phyloP scores from a whole-genome alignment of 2,329 filamentous ascomycete species.

The Colletotrichum liriopes region DNA sequence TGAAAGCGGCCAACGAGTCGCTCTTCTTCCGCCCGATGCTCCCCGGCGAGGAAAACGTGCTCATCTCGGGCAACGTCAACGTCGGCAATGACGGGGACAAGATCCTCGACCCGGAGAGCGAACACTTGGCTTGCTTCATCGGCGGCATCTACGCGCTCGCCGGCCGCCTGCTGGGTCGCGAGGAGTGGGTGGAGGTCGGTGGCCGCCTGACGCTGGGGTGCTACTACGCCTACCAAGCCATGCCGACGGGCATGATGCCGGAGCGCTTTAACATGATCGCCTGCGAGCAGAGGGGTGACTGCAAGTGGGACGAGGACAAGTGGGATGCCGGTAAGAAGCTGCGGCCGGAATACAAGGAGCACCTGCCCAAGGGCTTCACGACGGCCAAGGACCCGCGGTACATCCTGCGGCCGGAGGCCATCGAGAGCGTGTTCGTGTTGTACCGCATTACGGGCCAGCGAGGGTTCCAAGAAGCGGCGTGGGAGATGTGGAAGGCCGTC shows the following conservation, averaged over 20 bases:
- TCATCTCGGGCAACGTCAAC: constrained; percentile 64
- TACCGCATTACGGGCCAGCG: constrained; percentile 66
- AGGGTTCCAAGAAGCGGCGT: constrained; percentile 66
- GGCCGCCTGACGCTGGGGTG: constrained; percentile 65
- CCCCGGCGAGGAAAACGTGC: constrained; percentile 66
- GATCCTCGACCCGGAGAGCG: constrained; percentile 53
- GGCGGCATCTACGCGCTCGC: constrained; percentile 67
- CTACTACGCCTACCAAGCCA: constrained; percentile 64
- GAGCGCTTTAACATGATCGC: constrained; percentile 62
- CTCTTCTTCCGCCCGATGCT: constrained; percentile 75
- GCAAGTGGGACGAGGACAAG: constrained; percentile 59
- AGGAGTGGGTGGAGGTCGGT: constrained; percentile 60
- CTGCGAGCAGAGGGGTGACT: constrained; percentile 58
- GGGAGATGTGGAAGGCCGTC: constrained; percentile 68
- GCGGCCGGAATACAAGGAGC: constrained; percentile 48
- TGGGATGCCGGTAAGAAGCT: constrained; percentile 47
- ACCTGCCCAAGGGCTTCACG: constrained; percentile 72
- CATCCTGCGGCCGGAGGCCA: constrained; percentile 66
- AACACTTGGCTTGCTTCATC: constrained; percentile 67
- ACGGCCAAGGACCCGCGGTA: constrained; percentile 68
- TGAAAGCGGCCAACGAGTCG: constrained; percentile 68
- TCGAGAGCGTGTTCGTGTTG: constrained; percentile 69
- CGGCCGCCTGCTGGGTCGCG: constrained; percentile 58
- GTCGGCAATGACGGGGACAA: constrained; percentile 41
- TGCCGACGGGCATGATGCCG: constrained; percentile 67